These are phyloP conservation scores for Starmerella bombicola DNA, from an alignment of 805 yeast species.

Conservation along the genomic window DNA sequence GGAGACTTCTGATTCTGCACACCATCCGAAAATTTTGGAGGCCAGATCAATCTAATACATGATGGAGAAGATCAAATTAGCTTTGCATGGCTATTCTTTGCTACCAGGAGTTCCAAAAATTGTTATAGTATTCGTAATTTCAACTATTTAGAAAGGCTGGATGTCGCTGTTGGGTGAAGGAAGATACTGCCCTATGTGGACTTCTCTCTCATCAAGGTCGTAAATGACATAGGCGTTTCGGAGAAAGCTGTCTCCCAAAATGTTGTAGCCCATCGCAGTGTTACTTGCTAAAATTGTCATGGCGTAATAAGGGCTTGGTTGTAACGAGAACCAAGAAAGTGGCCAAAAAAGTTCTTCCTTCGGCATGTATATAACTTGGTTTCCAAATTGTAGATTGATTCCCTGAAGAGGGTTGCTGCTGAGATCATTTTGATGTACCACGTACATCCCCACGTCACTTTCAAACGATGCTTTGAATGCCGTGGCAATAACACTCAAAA, in stretches of 20 bases:
- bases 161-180: constrained; percentile 13
- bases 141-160: constrained; percentile 10
- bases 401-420: constrained; percentile 18
- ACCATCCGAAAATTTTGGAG: constrained; percentile 1
- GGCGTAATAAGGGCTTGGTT: constrained; percentile 22
- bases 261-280: constrained; percentile 27
- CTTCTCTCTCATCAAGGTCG: constrained; percentile 41
- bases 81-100: too few relatives aligned
- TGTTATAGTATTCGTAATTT: too few relatives aligned
- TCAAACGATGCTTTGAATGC: constrained; percentile 35
- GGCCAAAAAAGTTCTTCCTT: constrained; percentile 28
- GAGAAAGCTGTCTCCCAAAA: constrained; percentile 48
- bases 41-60: not conserved
- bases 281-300: constrained; percentile 24
- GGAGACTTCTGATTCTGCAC: constrained; percentile 8
- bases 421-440: constrained; percentile 29
- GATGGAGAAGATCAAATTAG: not conserved
- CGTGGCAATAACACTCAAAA: constrained; percentile 28
- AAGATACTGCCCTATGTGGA: constrained; percentile 34
- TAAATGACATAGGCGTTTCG: constrained; percentile 46
- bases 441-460: constrained; percentile 32
- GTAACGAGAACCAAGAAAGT: constrained; percentile 24
- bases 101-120: too few relatives aligned
- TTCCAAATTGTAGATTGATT: constrained; percentile 41
- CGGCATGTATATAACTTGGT: constrained; percentile 39